Base-by-base conservation (phyloP, 2,329 filamentous ascomycete genomes). In the Ophiosphaerella korrae region DNA sequence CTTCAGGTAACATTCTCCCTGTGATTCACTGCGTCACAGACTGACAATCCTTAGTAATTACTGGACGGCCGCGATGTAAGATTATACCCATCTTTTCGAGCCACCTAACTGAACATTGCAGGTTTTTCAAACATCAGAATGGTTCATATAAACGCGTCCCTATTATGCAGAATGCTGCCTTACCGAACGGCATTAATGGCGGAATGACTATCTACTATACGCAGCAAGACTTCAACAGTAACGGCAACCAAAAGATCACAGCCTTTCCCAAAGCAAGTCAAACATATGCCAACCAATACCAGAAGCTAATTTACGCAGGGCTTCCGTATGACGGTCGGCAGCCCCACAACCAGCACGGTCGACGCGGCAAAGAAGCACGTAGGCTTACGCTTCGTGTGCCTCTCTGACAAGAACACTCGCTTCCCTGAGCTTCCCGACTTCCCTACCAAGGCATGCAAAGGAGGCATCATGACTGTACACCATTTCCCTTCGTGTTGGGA, bases 401-500 rank as follows among this genome's bases (percentile, higher is more conserved):
- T 70, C 29, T 33, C 52, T 18, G 58, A 63, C 49, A 66, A 65
- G 36, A 45, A 44, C 50, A 75, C 73, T 2, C 49, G 65, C n/a
- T 62, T 63, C 45, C 60, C 61, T 13, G 61, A 67, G 52, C 47
- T 58, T 2, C 61, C 59, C 5, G 63, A 68, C 43, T 69, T 69
- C 56, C 64, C 64, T 7, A 55, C 60, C 5, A 60, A 64, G 48
- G 39, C 56, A 9, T 68, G 64, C 50, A 57, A 57, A 38, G 60
- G 52, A 18, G 64, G 64, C 2, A 68, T 68, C 50, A 64, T 68
- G 64, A 64, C 62, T 7, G 60, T 62, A 1, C 62, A 66, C 29
- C 63, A 67, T 45, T 67, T 66, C 38, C 7, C 7, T 11, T 29
- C 26, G 26, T 90, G 87, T 79, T 89, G 88, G 80, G 82, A 90